phyloP scores from a whole-genome alignment of 2,329 filamentous ascomycete species.

The Colletotrichum shisoi region DNA sequence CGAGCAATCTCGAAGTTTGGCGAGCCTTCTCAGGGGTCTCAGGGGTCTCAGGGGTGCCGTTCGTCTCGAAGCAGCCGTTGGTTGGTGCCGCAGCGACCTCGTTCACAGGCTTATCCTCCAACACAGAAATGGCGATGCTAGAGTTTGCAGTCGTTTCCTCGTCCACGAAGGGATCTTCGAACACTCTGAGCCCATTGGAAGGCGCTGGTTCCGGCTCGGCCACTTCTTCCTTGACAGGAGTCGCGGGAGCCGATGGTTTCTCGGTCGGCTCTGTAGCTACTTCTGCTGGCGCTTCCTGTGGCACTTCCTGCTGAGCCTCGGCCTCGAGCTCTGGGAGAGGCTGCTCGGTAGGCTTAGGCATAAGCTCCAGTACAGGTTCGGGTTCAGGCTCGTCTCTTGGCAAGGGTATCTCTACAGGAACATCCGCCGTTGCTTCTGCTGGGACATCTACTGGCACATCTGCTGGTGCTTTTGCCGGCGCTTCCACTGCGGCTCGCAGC shows the following conservation, averaged over 20 bases:
- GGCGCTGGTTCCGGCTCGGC: conserved; percentile 44
- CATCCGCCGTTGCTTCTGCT: conserved; percentile 26
- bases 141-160: conserved; percentile 58
- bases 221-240: conserved; percentile 15
- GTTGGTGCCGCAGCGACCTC: conserved; percentile 54
- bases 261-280: background rate
- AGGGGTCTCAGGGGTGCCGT: conserved; percentile 48
- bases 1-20: conserved; percentile 69
- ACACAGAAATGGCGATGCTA: conserved; percentile 57
- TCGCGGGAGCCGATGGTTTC: background rate
- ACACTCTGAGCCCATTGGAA: conserved; percentile 61
- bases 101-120: conserved; percentile 69
- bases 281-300: background rate
- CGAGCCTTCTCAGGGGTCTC: conserved; percentile 66
- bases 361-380: conserved; percentile 19
- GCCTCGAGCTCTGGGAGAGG: conserved; percentile 44
- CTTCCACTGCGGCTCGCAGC: conserved; percentile 28
- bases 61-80: conserved; percentile 20
- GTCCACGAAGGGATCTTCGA: conserved; percentile 68
- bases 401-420: conserved; percentile 28
- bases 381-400: conserved; percentile 27
- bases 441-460: no score
- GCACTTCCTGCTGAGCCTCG: conserved; percentile 25
- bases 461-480: background rate
- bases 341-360: conserved; percentile 13